Percentiles rank a stretch among this genome's conserved stretches.
These are phyloP conservation scores for Penicillium sp. DNA, from an alignment of 2,329 filamentous ascomycete genomes.

Conservation along the genomic window DNA sequence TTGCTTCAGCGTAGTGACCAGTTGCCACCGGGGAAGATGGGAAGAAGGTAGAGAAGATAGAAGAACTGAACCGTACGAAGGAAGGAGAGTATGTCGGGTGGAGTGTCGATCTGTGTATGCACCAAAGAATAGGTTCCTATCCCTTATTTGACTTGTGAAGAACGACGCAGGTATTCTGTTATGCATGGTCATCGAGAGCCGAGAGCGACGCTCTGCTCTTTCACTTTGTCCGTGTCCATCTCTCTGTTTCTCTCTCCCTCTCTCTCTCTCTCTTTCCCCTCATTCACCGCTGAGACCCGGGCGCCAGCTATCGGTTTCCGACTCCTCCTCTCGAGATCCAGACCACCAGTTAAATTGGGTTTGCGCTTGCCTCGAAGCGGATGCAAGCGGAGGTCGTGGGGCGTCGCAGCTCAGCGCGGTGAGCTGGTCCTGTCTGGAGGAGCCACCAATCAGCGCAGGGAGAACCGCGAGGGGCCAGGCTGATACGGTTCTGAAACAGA, in stretches of 20 bases:
- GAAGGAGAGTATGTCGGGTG: background rate
- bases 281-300: slow-evolving; percentile 2
- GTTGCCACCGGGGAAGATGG: too few relatives aligned
- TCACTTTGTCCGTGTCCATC: too few relatives aligned
- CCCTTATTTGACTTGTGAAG: background rate
- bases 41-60: too few relatives aligned
- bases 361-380: slow-evolving; percentile 19
- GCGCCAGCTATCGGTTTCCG: too few relatives aligned
- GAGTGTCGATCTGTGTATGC: too few relatives aligned
- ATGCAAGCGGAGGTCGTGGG: slow-evolving; percentile 21
- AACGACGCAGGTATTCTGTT: background rate
- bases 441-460: background rate
- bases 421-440: background rate
- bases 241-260: too few relatives aligned
- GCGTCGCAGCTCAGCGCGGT: slow-evolving; percentile 5
- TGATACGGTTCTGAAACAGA: background rate
- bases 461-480: background rate
- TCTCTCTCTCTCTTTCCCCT: background rate
- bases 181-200: too few relatives aligned
- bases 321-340: slow-evolving; percentile 12
- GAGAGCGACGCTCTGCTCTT: too few relatives aligned
- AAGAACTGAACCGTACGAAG: background rate
- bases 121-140: too few relatives aligned
- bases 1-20: background rate
- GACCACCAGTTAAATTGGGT: slow-evolving; percentile 16